Conservation (phyloP, 2,329 filamentous ascomycete species). For the Karstenula rhodostoma region DNA sequence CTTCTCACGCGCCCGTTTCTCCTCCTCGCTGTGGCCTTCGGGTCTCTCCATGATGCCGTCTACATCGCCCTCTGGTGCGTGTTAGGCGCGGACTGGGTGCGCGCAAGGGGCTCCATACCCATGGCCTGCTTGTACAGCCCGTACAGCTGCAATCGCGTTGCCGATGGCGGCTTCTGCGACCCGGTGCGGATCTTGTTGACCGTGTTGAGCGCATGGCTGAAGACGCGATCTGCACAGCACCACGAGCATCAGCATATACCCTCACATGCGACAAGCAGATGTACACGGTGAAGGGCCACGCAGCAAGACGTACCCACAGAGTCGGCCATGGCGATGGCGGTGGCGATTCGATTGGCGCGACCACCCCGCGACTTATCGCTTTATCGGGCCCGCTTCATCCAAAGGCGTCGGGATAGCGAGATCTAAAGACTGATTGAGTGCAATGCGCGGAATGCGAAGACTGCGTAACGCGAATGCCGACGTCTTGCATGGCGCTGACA, state of each 20-base stretch:
- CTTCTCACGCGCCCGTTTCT: slow-evolving; percentile 68
- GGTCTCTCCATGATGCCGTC: slow-evolving; percentile 92
- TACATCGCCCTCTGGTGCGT: slow-evolving; percentile 80
- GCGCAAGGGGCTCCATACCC: slow-evolving; percentile 57
- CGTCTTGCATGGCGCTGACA: slow-evolving; percentile 39
- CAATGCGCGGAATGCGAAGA: slow-evolving; percentile 2
- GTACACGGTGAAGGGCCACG: not conserved
- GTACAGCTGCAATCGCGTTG: slow-evolving; percentile 90
- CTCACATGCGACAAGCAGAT: not conserved
- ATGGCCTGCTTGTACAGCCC: slow-evolving; percentile 99
- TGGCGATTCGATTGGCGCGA: slow-evolving; percentile 29
- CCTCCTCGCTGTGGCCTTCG: slow-evolving; percentile 57
- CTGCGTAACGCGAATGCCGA: slow-evolving; percentile 19
- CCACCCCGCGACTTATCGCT: slow-evolving; percentile 23
- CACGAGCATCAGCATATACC: slow-evolving; percentile 14
- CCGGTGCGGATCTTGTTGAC: slow-evolving; percentile 98
- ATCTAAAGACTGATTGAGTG: not conserved
- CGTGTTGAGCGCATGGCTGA: slow-evolving; percentile 97
- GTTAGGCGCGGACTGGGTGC: slow-evolving; percentile 21
- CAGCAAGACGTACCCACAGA: slow-evolving; percentile 49
- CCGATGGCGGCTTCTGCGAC: slow-evolving; percentile 83
- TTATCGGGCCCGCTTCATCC: slow-evolving; percentile 25
- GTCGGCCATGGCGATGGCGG: slow-evolving; percentile 44
- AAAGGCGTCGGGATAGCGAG: slow-evolving; percentile 19
- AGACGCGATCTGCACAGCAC: slow-evolving; percentile 80